phyloP scores from a whole-genome alignment of 192 early-diverging fungal genomes.

The Mortierella alpina region DNA sequence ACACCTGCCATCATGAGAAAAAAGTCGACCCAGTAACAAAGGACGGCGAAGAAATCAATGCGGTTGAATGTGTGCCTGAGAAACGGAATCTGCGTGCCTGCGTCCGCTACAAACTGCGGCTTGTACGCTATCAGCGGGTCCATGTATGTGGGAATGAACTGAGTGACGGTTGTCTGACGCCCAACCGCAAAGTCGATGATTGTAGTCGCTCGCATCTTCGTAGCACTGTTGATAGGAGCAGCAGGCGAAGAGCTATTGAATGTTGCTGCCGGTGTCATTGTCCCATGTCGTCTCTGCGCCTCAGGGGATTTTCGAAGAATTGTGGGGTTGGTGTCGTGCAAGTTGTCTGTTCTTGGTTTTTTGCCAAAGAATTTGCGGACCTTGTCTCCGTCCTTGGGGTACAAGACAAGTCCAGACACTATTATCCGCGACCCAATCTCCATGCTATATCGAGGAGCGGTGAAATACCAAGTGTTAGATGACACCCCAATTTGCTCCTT shows the following conservation, averaged over 20 bases:
- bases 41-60: slow-evolving; percentile 65
- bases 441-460: slow-evolving; percentile 21
- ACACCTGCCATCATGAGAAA: slow-evolving; percentile 51
- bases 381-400: slow-evolving; percentile 44
- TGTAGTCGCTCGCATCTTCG: slow-evolving; percentile 23
- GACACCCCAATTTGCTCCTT: neutral
- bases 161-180: slow-evolving; percentile 29
- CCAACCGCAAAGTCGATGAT: slow-evolving; percentile 42
- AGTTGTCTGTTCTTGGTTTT: slow-evolving; percentile 34
- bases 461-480: neutral
- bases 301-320: slow-evolving; percentile 33
- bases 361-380: slow-evolving; percentile 45
- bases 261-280: slow-evolving; percentile 7
- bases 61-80: slow-evolving; percentile 74
- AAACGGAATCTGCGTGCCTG: slow-evolving; percentile 52
- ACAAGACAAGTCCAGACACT: slow-evolving; percentile 52
- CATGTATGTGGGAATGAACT: slow-evolving; percentile 18
- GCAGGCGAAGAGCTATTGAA: neutral
- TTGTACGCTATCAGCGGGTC: slow-evolving; percentile 26
- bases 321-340: slow-evolving; percentile 53
- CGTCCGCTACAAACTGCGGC: slow-evolving; percentile 17
- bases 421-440: slow-evolving; percentile 53
- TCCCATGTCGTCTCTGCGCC: slow-evolving; percentile 3
- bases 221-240: neutral
- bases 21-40: slow-evolving; percentile 68